Base-by-base conservation (phyloP, 768 basidiomycete species). In the Boletellus sp. region DNA sequence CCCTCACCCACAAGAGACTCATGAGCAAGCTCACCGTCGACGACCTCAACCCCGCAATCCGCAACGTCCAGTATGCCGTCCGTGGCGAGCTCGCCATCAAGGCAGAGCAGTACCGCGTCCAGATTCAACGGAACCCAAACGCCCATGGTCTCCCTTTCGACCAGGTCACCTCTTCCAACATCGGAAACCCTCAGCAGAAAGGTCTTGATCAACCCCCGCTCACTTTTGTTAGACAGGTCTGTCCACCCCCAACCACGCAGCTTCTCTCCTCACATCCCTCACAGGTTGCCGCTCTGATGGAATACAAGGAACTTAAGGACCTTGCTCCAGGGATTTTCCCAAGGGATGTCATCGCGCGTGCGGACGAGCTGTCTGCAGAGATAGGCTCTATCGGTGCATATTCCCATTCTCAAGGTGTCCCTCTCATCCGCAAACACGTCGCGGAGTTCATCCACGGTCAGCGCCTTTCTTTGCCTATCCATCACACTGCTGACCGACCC, bases 131-230 rank as follows among this genome's bases (percentile, higher is more conserved):
- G 48, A 71, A 72, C 20, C 64, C 61, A 15, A 35, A 28, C 3
- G 13, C 74, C 50, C 71, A 79, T 55, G 74, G 73, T 17, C 77
- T 97, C 15, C 92, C 93, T 15, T 99, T 98, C 70, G 79, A 83
- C 66, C 80, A 82, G 59, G 78, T 98, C 69, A 95, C 96, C 67
- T 87, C 83, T 24, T 91, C 92, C 53, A 99, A 98, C 72, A 99
- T 99, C 52, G 95, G 95, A 10, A 98, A 99, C 64, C 95, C 96
- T 0, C 95, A 99, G 71, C 94, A 97, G 71, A 86, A 84, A 59
- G 94, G 94, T 0, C 77, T 99, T 46, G 85, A 97, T 70, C 95
- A 99, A 66, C 80, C 85, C 6, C 91, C 94, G 2, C 81, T 98
- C 53, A 96, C 95, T 5, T 98, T 91, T 66, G 79, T 83, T 51